These are phyloP conservation scores for Sporothrix protearum DNA, from an alignment of 2,329 filamentous ascomycete genomes.

Conservation along the genomic window DNA sequence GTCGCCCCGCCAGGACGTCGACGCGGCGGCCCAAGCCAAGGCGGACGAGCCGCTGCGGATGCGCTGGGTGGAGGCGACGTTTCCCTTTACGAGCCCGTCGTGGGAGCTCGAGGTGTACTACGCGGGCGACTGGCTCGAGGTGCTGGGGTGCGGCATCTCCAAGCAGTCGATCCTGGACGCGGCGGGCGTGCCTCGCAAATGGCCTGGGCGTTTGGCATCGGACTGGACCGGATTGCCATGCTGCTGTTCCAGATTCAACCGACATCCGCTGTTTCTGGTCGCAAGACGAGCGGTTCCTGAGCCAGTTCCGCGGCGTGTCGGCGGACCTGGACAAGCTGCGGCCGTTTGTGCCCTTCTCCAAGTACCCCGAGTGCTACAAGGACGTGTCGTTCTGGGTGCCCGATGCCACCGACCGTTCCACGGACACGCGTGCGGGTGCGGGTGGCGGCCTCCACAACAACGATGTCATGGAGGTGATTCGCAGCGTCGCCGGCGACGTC, in stretches of 20 bases:
- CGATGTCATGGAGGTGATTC: slow-evolving; percentile 93
- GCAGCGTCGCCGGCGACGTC: slow-evolving; percentile 73
- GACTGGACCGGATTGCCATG: slow-evolving; percentile 95
- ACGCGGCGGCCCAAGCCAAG: slow-evolving; percentile 30
- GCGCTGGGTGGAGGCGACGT: slow-evolving; percentile 95
- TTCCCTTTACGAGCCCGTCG: slow-evolving; percentile 91
- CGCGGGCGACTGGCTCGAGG: slow-evolving; percentile 91
- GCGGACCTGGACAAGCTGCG: slow-evolving; percentile 47
- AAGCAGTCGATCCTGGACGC: slow-evolving; percentile 76
- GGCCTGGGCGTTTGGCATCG: slow-evolving; percentile 94
- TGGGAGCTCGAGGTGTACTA: slow-evolving; percentile 97
- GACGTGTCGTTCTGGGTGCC: slow-evolving; percentile 91
- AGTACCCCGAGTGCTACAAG: slow-evolving; percentile 82
- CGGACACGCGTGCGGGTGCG: slow-evolving; percentile 41
- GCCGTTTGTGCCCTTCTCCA: slow-evolving; percentile 83
- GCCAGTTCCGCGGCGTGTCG: slow-evolving; percentile 69
- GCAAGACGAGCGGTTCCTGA: slow-evolving; percentile 75
- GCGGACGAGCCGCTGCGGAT: slow-evolving; percentile 72
- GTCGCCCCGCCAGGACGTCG: slow-evolving; percentile 31
- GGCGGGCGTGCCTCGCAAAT: slow-evolving; percentile 71
- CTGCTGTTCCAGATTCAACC: slow-evolving; percentile 89
- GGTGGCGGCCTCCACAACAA: slow-evolving; percentile 72
- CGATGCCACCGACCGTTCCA: slow-evolving; percentile 3
- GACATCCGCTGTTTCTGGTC: slow-evolving; percentile 98
- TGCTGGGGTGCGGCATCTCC: slow-evolving; percentile 88